Base-by-base conservation (phyloP, 352 stramenopile species). In the Globisporangium mamillatum region DNA sequence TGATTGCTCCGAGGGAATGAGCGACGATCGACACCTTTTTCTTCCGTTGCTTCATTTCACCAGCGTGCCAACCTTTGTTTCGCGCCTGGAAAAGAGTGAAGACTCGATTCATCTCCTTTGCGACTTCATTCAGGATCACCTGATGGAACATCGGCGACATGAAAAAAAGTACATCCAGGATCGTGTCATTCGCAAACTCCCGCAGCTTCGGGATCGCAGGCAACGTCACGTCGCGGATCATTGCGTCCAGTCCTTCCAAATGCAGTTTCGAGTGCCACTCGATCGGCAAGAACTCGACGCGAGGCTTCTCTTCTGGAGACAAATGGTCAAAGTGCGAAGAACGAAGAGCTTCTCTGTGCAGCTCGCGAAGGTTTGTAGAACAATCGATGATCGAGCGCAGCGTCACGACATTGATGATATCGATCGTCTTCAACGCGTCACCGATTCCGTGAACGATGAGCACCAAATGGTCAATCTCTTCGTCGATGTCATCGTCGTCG, bases 121-220 rank as follows among this genome's bases (percentile, higher is more conserved):
- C 82, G n/a, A 97, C 91, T 74, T 97, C 88, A 55, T 97, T 84
- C 58, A 97, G 67, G 63, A 98, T 98, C 24, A 96, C 82, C 67
- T 97, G 89, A 63, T 98, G 92, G 66, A 97, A 96, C 53, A 93
- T 79, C 24, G 91, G 90, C 59, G 85, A 96, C 91, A 98, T 97
- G 75, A 97, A 98, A 66, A 96, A 96, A 7, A 97, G 77, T 25
- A 97, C 87, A 66, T 98, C 92, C 52, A 98, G 74, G 56, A 98
- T 78, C 2, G 92, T 97, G 69, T 98, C 93, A 73, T 98, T 98
- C 16, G 91, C 90, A 71, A 98, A 92, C 58, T 97, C 86, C 32
- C 93, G 80, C 66, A 98, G 72, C 61, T 97, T 93, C 4, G 94
- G 94, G 69, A 98, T 98, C 7, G 86, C 86, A 9, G 86, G 86